Evolutionary conservation across 2,329 filamentous ascomycete species (phyloP).

Genomic region (Aureobasidium leucospermi): DNA sequence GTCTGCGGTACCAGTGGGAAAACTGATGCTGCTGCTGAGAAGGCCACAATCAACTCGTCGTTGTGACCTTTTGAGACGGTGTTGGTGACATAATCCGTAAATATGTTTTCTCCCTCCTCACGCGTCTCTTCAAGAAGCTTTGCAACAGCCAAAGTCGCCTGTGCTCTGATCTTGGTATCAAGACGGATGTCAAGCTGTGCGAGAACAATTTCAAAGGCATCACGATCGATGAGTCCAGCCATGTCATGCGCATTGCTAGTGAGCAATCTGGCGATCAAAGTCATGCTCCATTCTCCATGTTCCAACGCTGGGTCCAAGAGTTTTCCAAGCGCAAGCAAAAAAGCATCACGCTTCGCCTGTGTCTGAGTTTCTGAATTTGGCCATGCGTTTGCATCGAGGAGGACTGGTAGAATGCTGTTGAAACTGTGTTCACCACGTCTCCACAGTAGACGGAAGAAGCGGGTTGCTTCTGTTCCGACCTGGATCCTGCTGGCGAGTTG

Average conservation of each 20-base stretch:
- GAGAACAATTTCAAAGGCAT: slow-evolving; percentile 79
- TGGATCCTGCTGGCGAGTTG: slow-evolving; percentile 27
- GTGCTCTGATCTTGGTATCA: slow-evolving; percentile 63
- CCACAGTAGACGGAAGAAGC: slow-evolving; percentile 36
- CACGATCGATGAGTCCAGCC: slow-evolving; percentile 64
- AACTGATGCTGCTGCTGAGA: slow-evolving; percentile 81
- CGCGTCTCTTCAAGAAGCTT: slow-evolving; percentile 75
- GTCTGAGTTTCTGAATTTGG: slow-evolving; percentile 37
- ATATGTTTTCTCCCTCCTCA: slow-evolving; percentile 57
- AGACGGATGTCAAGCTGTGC: slow-evolving; percentile 79
- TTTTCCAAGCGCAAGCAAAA: slow-evolving; percentile 73
- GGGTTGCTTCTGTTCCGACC: slow-evolving; percentile 9
- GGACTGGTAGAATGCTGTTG: slow-evolving; percentile 34
- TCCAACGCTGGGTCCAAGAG: slow-evolving; percentile 88
- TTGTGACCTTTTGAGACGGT: slow-evolving; percentile 68
- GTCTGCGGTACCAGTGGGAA: slow-evolving; percentile 79
- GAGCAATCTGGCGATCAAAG: slow-evolving; percentile 52
- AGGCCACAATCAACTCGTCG: slow-evolving; percentile 83
- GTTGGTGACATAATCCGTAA: slow-evolving; percentile 65
- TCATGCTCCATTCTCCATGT: slow-evolving; percentile 53
- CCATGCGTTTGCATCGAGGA: slow-evolving; percentile 38
- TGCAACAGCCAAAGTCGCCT: slow-evolving; percentile 74
- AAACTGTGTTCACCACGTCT: slow-evolving; percentile 40
- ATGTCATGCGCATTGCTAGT: slow-evolving; percentile 46
- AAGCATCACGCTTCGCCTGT: slow-evolving; percentile 49